These are phyloP conservation scores for Magnaporthales sp. DNA, from an alignment of 2,329 filamentous ascomycete genomes.

Conservation along the genomic window DNA sequence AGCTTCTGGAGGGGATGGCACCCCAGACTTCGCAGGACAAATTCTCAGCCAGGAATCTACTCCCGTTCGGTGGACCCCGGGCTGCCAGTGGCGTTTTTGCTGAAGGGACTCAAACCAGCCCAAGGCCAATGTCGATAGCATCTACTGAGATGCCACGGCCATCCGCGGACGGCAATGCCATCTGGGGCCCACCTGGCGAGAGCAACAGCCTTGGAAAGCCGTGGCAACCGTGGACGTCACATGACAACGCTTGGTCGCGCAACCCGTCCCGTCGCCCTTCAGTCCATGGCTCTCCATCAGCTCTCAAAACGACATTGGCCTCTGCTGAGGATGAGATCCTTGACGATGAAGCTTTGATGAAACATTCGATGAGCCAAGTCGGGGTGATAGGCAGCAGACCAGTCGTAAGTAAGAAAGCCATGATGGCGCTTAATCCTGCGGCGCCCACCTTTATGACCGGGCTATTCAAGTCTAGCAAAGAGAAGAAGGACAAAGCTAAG, in stretches of 20 bases:
- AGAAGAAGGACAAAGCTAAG: slow-evolving; percentile 27
- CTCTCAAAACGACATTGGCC: slow-evolving; percentile 49
- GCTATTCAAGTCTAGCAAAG: slow-evolving; percentile 43
- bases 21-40: slow-evolving; percentile 19
- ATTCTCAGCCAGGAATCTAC: slow-evolving; percentile 33
- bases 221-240: slow-evolving; percentile 52
- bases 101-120: slow-evolving; percentile 48
- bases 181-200: slow-evolving; percentile 54
- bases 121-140: slow-evolving; percentile 60
- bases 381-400: slow-evolving; percentile 77
- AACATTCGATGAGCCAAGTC: slow-evolving; percentile 46
- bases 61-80: slow-evolving; percentile 38
- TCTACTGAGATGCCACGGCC: slow-evolving; percentile 66
- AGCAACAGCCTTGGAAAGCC: slow-evolving; percentile 30
- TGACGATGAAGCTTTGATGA: slow-evolving; percentile 44
- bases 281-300: slow-evolving; percentile 65
- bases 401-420: slow-evolving; percentile 35
- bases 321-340: slow-evolving; percentile 58
- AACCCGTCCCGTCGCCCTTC: slow-evolving; percentile 75
- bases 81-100: slow-evolving; percentile 39
- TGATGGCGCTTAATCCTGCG: slow-evolving; percentile 69
- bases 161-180: slow-evolving; percentile 69
- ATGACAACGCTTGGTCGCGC: slow-evolving; percentile 47
- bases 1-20: slow-evolving; percentile 26
- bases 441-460: slow-evolving; percentile 80